These are phyloP conservation scores for Bipolaris cookei DNA, from an alignment of 2,329 filamentous ascomycete species.

Conservation along the genomic window DNA sequence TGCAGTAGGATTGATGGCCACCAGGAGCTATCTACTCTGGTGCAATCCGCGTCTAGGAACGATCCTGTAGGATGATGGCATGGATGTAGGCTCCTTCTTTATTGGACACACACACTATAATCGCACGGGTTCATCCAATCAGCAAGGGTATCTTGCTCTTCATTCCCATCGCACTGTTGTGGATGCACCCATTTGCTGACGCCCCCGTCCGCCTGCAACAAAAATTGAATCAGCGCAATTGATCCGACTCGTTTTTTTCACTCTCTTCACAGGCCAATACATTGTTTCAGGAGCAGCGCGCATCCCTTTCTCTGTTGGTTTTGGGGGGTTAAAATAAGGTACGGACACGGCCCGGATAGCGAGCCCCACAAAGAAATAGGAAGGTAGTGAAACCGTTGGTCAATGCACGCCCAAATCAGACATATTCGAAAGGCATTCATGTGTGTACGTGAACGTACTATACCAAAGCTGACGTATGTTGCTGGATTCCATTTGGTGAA, in stretches of 20 bases:
- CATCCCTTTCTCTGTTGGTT: not conserved
- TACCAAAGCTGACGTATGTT: not conserved
- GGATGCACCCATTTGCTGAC: slow-evolving; percentile 8
- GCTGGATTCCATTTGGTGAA: not conserved
- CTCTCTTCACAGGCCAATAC: not conserved
- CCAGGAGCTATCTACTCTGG: not conserved
- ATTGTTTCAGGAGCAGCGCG: slow-evolving; percentile 2
- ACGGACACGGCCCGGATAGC: slow-evolving; percentile 16
- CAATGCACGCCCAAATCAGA: slow-evolving; percentile 8
- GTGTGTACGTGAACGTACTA: not conserved
- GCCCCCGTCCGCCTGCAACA: slow-evolving; percentile 2
- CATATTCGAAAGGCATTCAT: not conserved
- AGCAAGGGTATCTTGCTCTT: not conserved
- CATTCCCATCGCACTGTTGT: not conserved
- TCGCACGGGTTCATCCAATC: not conserved
- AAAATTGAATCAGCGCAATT: slow-evolving; percentile 8
- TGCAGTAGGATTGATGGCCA: not conserved
- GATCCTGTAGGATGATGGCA: not conserved
- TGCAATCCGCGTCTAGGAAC: not conserved
- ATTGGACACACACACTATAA: not conserved
- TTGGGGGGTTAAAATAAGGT: slow-evolving; percentile 17
- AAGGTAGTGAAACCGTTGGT: slow-evolving; percentile 13
- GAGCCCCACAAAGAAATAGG: slow-evolving; percentile 10
- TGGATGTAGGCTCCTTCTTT: not conserved
- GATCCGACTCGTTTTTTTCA: not conserved